Percentiles rank a stretch among this genome's conserved stretches.
Conservation (phyloP, 441 rosid species). For the Brassica hybrid region DNA sequence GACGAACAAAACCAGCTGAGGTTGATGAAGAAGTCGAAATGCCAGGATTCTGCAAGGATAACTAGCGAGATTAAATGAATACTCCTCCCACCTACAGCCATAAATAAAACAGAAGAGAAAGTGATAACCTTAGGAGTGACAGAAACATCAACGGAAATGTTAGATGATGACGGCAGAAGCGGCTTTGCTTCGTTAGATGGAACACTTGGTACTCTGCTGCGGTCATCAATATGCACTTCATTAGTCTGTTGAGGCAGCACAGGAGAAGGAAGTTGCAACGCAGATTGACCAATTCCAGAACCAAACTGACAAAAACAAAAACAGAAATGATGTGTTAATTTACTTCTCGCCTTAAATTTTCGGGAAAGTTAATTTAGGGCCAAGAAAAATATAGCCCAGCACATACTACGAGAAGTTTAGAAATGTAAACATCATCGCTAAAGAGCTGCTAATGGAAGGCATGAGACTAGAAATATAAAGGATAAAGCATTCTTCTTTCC, state of each 20-base stretch:
- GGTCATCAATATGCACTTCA: constrained; percentile 69
- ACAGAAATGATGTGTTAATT: no score
- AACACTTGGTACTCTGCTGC: constrained; percentile 48
- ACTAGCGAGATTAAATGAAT: constrained; percentile 14
- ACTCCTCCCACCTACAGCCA: constrained; percentile 1
- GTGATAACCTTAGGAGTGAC: constrained; percentile 62
- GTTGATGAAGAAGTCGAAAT: constrained; percentile 56
- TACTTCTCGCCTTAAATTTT: not conserved
- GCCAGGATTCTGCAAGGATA: constrained; percentile 49
- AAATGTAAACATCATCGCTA: not conserved
- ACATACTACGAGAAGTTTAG: constrained; percentile 14
- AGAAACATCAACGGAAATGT: constrained; percentile 57
- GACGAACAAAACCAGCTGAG: constrained; percentile 71
- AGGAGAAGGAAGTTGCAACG: constrained; percentile 59
- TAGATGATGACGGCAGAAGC: constrained; percentile 52
- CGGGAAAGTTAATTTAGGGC: not conserved
- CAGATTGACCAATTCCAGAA: constrained; percentile 50
- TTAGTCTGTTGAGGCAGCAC: constrained; percentile 62
- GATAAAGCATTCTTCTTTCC: not conserved
- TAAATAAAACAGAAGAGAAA: not conserved
- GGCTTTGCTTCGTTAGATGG: constrained; percentile 62
- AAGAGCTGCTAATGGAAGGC: constrained; percentile 17
- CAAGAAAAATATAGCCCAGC: constrained; percentile 11
- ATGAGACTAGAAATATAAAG: constrained; percentile 19
- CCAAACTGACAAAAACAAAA: constrained; percentile 47